phyloP scores from a whole-genome alignment of 2,329 filamentous ascomycete species.

The Aureobasidium sp. region DNA sequence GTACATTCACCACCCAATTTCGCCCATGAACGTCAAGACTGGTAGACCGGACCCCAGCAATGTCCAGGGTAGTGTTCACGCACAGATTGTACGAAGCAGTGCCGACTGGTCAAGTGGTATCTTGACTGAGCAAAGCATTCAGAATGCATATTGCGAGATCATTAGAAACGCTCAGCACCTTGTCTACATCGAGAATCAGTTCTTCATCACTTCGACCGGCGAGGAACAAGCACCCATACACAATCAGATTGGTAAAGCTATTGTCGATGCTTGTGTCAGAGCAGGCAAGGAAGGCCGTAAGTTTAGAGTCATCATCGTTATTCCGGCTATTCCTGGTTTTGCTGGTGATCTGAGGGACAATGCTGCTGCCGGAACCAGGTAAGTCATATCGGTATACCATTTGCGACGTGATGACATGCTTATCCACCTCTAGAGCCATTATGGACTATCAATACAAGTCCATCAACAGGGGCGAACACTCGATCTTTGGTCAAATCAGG shows the following conservation, averaged over 20 bases:
- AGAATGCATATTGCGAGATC: constrained; percentile 77
- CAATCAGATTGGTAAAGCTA: constrained; percentile 80
- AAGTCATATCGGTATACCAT: not conserved
- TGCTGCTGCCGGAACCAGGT: constrained; percentile 67
- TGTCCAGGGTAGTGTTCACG: constrained; percentile 64
- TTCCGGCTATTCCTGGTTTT: constrained; percentile 89
- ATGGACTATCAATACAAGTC: constrained; percentile 99
- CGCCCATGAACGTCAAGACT: constrained; percentile 60
- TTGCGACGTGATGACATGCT: not conserved
- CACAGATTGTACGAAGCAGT: constrained; percentile 83
- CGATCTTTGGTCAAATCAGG: constrained; percentile 74
- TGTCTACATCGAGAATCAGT: constrained; percentile 98
- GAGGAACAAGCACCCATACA: constrained; percentile 79
- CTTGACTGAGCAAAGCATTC: constrained; percentile 73
- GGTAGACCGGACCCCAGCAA: constrained; percentile 36
- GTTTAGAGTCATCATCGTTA: constrained; percentile 83
- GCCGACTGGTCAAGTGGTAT: constrained; percentile 93
- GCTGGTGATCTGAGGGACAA: constrained; percentile 81
- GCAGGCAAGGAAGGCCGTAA: constrained; percentile 78
- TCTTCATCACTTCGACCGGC: constrained; percentile 93
- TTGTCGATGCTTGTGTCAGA: constrained; percentile 80
- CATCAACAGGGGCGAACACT: constrained; percentile 83
- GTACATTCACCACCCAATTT: constrained; percentile 74
- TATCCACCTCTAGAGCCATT: constrained; percentile 56
- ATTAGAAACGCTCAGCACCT: constrained; percentile 85